Evolutionary conservation across 805 yeast species (phyloP).

Genomic region (Pachysolen tannophilus): DNA sequence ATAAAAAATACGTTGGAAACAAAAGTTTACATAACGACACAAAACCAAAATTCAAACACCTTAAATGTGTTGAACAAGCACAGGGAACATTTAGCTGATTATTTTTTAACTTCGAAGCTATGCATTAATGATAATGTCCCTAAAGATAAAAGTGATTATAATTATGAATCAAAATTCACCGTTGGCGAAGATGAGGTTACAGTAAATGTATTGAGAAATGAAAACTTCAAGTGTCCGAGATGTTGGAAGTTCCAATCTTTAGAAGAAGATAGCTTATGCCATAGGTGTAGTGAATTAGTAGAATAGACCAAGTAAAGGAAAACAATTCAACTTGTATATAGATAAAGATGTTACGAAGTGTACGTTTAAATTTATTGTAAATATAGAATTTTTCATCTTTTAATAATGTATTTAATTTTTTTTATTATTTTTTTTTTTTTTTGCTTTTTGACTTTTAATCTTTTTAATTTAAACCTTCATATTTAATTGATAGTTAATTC

Average conservation of each 20-base stretch:
- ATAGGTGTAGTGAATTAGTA: slow-evolving; percentile 49
- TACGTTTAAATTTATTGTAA: background rate
- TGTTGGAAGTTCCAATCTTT: slow-evolving; percentile 80
- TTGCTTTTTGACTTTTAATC: too few relatives aligned
- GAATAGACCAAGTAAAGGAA: too few relatives aligned
- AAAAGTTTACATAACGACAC: slow-evolving; percentile 29
- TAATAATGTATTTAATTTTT: too few relatives aligned
- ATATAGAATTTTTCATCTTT: too few relatives aligned
- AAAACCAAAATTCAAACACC: slow-evolving; percentile 8
- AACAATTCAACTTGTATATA: too few relatives aligned
- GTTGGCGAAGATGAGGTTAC: slow-evolving; percentile 22
- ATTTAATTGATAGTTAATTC: too few relatives aligned
- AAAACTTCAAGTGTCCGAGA: slow-evolving; percentile 70
- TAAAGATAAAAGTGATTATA: slow-evolving; percentile 11
- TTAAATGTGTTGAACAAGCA: slow-evolving; percentile 15
- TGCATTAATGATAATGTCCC: slow-evolving; percentile 15
- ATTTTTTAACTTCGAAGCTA: slow-evolving; percentile 59
- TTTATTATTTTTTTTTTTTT: too few relatives aligned
- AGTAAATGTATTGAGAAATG: slow-evolving; percentile 29
- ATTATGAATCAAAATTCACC: slow-evolving; percentile 20
- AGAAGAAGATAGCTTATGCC: slow-evolving; percentile 48
- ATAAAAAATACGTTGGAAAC: slow-evolving; percentile 56
- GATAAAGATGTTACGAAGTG: slow-evolving; percentile 21
- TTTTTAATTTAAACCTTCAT: too few relatives aligned
- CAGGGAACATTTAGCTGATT: slow-evolving; percentile 42